Base-by-base conservation (phyloP, 768 basidiomycete genomes). In the Auriscalpium microsporum region DNA sequence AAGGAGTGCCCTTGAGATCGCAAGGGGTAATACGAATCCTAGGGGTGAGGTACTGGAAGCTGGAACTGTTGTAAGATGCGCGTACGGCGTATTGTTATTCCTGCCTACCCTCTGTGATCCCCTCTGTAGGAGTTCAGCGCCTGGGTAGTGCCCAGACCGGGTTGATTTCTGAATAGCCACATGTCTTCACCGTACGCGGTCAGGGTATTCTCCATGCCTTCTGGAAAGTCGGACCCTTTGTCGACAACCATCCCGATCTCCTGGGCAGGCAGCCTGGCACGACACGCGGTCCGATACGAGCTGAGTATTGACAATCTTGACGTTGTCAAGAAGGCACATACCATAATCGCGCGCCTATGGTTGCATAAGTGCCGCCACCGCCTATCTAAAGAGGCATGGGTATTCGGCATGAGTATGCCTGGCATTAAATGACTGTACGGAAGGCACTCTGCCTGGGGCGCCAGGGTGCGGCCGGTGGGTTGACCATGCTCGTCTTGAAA, bases 171-270 rank as follows among this genome's bases (percentile, higher is more conserved):
- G 62, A 84, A 90, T 38, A 81, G 67, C 87, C 90, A 94, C 79
- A 91, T 86, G 48, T 83, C 81, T 35, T 69, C 46, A 1, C 92
- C 92, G 65, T 85, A 91, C 10, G 71, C 63, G 38, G 80, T 68
- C 3, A 93, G 75, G 50, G 71, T 71, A 16, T 71, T 61, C 64
- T 84, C 76, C 33, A 90, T 78, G 19, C 73, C 60, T 11, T 63
- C 58, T 21, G 88, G 84, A 64, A 92, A 94, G 67, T 94, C 91
- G 50, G 71, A 52, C 9, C 94, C 92, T 67, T 75, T 77, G 70
- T 95, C 92, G 45, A 96, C 71, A 53, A 95, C 78, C 90, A 93
- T 92, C 16, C 89, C 89, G 35, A 94, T 66, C 51, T 75, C 65
- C 28, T 75, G 63, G 1, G 88, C 67, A 0, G 83, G 75, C 19